Conservation (phyloP, 202 grass and related monocot species). For the Musa balbisiana region DNA sequence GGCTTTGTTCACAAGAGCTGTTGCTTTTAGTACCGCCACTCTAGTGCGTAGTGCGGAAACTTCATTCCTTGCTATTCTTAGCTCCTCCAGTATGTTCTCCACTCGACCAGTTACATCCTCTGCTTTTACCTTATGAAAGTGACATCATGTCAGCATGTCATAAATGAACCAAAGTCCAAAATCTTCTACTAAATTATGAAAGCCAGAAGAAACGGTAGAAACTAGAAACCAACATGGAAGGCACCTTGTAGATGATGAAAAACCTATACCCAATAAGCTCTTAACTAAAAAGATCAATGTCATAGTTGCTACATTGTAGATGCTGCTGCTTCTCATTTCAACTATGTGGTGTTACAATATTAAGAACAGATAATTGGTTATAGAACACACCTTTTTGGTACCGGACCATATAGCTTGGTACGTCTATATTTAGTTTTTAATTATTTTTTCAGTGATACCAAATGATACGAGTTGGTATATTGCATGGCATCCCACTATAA, state of each 20-base stretch:
- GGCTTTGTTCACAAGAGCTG: slow-evolving; percentile 48
- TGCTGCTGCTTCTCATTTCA: too few relatives aligned
- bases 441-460: too few relatives aligned
- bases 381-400: too few relatives aligned
- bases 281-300: background rate
- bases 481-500: too few relatives aligned
- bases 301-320: background rate
- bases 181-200: background rate
- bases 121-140: slow-evolving; percentile 64
- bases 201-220: background rate
- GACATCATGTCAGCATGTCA: slow-evolving; percentile 5
- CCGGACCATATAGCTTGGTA: too few relatives aligned
- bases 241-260: background rate
- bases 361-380: too few relatives aligned
- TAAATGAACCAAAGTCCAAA: background rate
- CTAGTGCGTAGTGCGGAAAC: slow-evolving; percentile 60
- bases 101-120: slow-evolving; percentile 82
- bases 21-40: slow-evolving; percentile 84
- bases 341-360: too few relatives aligned
- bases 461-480: too few relatives aligned
- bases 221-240: background rate
- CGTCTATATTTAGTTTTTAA: too few relatives aligned
- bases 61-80: slow-evolving; percentile 75
- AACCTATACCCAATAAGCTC: background rate
- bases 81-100: slow-evolving; percentile 67